Evolutionary conservation across 768 basidiomycete species (phyloP).

Genomic region (Macrolepiota albuminosa): DNA sequence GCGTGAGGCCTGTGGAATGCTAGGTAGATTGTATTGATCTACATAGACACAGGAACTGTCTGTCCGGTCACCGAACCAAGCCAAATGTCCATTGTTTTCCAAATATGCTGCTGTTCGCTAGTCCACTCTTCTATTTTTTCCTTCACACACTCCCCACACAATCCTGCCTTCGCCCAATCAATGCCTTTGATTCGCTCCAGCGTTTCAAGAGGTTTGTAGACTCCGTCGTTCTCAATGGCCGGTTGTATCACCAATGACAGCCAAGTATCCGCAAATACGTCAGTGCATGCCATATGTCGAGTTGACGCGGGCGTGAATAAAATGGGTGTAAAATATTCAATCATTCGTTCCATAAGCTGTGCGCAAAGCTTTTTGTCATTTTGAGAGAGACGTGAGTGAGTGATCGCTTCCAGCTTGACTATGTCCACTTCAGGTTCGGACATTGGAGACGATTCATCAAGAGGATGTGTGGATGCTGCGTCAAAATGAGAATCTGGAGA

Average conservation of each 20-base stretch:
- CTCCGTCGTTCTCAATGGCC: conserved; percentile 55
- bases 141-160: conserved; percentile 53
- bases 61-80: conserved; percentile 19
- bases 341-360: conserved; percentile 47
- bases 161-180: conserved; percentile 53
- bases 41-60: background rate
- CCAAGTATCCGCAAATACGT: conserved; percentile 68
- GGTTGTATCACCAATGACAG: conserved; percentile 66
- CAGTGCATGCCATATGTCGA: conserved; percentile 72
- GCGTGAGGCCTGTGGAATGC: background rate
- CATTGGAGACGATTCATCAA: conserved; percentile 1
- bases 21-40: background rate
- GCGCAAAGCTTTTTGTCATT: conserved; percentile 36
- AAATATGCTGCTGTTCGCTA: conserved; percentile 51
- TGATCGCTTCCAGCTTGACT: background rate
- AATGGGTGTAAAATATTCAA: conserved; percentile 66
- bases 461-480: background rate
- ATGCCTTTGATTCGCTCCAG: conserved; percentile 53
- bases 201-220: conserved; percentile 70
- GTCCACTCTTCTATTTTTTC: conserved; percentile 67
- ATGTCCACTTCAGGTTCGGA: conserved; percentile 5
- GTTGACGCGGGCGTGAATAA: conserved; percentile 68
- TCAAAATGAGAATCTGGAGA: conserved; percentile 13
- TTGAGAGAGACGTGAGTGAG: conserved; percentile 20
- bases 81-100: conserved; percentile 62